Base-by-base conservation (phyloP, 2,329 filamentous ascomycete genomes). In the Alternaria sp. region DNA sequence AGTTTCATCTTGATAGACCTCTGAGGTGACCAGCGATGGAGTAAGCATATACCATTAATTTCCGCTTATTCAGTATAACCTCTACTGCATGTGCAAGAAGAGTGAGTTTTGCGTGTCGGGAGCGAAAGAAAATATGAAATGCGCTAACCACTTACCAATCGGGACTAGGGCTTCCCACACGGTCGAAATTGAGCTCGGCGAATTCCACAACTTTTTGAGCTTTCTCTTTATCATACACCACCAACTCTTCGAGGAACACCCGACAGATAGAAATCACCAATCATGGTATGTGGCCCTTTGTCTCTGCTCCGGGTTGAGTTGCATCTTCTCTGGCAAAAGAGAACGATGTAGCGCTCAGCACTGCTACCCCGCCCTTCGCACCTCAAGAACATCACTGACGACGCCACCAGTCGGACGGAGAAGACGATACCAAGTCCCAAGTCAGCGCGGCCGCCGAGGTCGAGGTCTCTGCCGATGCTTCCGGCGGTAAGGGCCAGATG, bases 381-480 rank as follows among this genome's bases (percentile, higher is more conserved):
- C 56, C 22, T 48, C 24, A 36, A 16, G 55, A 54, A 39, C 24
- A 41, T 58, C 30, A 57, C 65, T 72, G 63, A 75, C 71, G 46
- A 56, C 47, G 43, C 38, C 26, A 54, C 64, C 73, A 97, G 95
- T 98, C 94, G 93, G 94, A 98, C 93, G 94, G 94, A 98, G 95
- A 98, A 97, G 94, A 98, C 91, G 94, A 98, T 91, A 93, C 90
- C 85, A 91, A 88, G 84, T 89, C 90, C 83, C 90, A 92, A 84
- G 81, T 84, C 75, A 83, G 80, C 67, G 91, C 92, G 81, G 93
- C 91, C 81, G 88, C 89, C 77, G 95, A 97, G 88, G 94, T 98
- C 84, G 94, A 98, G 86, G 93, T 97, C 82, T 91, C 91, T 81
- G 93, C 91, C 84, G 94, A 97, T 86, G 91, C 90, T 81, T 83